Percentiles rank a stretch among this genome's conserved stretches.
These are phyloP conservation scores for Solanum sitiens DNA, from an alignment of 257 asterid species.

Conservation along the genomic window DNA sequence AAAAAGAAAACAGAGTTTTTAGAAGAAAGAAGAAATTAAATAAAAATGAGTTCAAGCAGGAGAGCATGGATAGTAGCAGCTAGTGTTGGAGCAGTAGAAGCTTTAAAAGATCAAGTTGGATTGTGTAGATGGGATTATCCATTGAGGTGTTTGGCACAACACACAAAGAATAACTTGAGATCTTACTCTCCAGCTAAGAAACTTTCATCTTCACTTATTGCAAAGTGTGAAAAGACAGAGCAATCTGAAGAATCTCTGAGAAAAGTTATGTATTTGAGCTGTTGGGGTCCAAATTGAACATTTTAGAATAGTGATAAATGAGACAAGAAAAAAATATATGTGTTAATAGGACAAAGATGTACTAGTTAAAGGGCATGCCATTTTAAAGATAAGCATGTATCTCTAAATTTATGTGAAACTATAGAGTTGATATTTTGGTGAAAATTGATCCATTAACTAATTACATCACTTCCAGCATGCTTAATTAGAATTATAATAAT, in stretches of 20 bases:
- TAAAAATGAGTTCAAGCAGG: slow-evolving; percentile 10
- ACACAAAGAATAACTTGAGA: slow-evolving; percentile 3
- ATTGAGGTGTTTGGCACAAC: not conserved
- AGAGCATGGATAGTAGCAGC: slow-evolving; percentile 18
- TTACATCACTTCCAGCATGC: not conserved
- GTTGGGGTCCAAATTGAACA: slow-evolving; percentile 16
- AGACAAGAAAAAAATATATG: not conserved
- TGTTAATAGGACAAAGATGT: not conserved
- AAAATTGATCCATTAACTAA: not conserved
- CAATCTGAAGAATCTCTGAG: slow-evolving; percentile 16
- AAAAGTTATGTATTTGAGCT: slow-evolving; percentile 18
- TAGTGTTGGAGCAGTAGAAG: slow-evolving; percentile 13
- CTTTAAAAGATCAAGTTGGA: slow-evolving; percentile 13
- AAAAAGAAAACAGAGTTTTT: not conserved
- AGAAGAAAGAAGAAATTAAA: not conserved
- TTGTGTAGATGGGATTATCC: slow-evolving; percentile 13
- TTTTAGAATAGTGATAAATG: too few relatives aligned
- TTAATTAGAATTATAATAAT: too few relatives aligned
- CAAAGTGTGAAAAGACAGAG: not conserved
- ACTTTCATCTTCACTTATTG: not conserved
- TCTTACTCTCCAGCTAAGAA: slow-evolving; percentile 7
- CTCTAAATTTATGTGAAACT: not conserved
- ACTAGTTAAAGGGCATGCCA: not conserved
- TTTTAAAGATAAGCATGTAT: not conserved
- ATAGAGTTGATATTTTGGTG: not conserved